phyloP scores from a whole-genome alignment of 352 stramenopile genomes.

The Phytophthora quininea region DNA sequence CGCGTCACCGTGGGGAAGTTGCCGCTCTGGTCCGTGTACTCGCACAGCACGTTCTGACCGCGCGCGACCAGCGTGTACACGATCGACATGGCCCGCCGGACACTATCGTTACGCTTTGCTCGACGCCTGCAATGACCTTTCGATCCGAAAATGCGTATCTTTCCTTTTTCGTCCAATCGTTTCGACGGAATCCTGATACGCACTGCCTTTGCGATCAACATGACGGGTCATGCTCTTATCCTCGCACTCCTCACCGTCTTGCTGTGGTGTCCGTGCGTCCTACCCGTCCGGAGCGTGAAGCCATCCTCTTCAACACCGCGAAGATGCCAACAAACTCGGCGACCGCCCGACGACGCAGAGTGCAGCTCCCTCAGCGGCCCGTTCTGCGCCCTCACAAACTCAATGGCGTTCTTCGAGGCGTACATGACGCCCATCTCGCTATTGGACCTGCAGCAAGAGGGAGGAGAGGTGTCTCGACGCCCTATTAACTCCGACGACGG shows the following conservation, averaged over 20 bases:
- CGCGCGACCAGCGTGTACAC: slow-evolving; percentile 78
- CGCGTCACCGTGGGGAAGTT: slow-evolving; percentile 83
- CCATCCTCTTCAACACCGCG: too few species aligned
- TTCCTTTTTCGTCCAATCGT: slow-evolving; percentile 32
- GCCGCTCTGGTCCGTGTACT: slow-evolving; percentile 74
- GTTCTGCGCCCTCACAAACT: slow-evolving; percentile 56
- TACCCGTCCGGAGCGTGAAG: not conserved
- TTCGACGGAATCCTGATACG: slow-evolving; percentile 6
- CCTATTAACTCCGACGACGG: slow-evolving; percentile 8
- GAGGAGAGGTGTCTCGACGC: slow-evolving; percentile 11
- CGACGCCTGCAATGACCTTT: slow-evolving; percentile 1
- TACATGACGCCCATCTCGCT: slow-evolving; percentile 71
- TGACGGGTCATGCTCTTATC: slow-evolving; percentile 4
- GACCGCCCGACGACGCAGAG: slow-evolving; percentile 10
- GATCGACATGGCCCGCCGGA: slow-evolving; percentile 58
- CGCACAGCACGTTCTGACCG: slow-evolving; percentile 78
- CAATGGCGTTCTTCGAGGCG: slow-evolving; percentile 39
- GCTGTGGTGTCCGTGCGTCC: slow-evolving; percentile 4
- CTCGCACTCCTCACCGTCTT: slow-evolving; percentile 8
- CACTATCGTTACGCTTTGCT: not conserved
- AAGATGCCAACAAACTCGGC: too few species aligned
- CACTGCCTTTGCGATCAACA: slow-evolving; percentile 6
- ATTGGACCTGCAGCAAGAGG: slow-evolving; percentile 28
- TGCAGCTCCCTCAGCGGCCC: slow-evolving; percentile 74
- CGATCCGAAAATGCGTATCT: slow-evolving; percentile 26